phyloP scores from a whole-genome alignment of 2,329 filamentous ascomycete genomes.

The Pseudogymnoascus sp. region DNA sequence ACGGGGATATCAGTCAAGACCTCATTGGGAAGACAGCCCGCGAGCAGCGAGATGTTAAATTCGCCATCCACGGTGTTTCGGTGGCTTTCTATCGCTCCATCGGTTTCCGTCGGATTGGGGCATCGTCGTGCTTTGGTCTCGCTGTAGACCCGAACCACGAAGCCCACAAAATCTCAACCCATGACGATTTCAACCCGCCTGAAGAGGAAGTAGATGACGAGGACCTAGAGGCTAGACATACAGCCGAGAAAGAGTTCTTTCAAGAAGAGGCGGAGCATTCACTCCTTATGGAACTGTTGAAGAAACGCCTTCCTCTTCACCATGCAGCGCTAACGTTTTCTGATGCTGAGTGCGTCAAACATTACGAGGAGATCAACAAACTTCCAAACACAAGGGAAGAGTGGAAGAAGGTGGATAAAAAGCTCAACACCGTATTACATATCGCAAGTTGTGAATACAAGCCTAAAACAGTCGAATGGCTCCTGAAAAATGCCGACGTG shows the following conservation, averaged over 20 bases:
- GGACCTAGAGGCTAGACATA: not conserved
- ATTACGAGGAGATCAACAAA: slow-evolving; percentile 9
- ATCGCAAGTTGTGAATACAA: slow-evolving; percentile 15
- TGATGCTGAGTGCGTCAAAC: slow-evolving; percentile 17
- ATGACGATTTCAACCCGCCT: slow-evolving; percentile 22
- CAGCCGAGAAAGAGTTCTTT: not conserved
- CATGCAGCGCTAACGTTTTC: slow-evolving; percentile 13
- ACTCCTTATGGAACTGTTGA: slow-evolving; percentile 12
- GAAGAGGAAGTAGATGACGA: slow-evolving; percentile 9
- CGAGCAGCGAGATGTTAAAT: slow-evolving; percentile 15
- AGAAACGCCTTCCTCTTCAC: slow-evolving; percentile 16
- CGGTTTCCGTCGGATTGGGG: slow-evolving; percentile 30
- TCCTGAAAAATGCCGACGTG: slow-evolving; percentile 22
- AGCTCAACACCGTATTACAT: slow-evolving; percentile 17
- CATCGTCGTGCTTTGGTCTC: slow-evolving; percentile 27
- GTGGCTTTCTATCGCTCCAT: slow-evolving; percentile 24
- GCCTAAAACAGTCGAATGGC: slow-evolving; percentile 19
- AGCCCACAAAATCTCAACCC: slow-evolving; percentile 16
- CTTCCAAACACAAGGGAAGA: not conserved
- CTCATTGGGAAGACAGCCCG: slow-evolving; percentile 16
- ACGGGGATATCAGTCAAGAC: slow-evolving; percentile 20
- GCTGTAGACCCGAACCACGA: slow-evolving; percentile 22
- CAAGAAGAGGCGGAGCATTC: not conserved
- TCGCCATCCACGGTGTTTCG: slow-evolving; percentile 15
- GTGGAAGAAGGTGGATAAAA: slow-evolving; percentile 15